Conservation (phyloP, 768 basidiomycete species). For the Mycena filopes region DNA sequence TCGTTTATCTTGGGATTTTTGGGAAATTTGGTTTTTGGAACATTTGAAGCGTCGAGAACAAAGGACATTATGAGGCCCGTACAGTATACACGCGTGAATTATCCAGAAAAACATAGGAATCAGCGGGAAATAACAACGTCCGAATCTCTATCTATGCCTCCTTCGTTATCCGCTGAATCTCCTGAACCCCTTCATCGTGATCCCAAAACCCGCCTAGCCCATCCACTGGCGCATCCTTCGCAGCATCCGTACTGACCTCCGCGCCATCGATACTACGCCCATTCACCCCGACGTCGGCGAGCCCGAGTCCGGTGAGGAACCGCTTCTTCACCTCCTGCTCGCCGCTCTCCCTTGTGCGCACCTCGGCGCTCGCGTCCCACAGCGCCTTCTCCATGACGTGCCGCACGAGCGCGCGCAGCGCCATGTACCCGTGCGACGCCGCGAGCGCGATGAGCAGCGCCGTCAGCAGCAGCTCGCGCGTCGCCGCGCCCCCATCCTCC, state of each 20-base stretch:
- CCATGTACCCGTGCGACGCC: slow-evolving; percentile 88
- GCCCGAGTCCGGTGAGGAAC: slow-evolving; percentile 47
- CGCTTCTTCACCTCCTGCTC: slow-evolving; percentile 59
- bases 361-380: slow-evolving; percentile 81
- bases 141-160: slow-evolving; percentile 50
- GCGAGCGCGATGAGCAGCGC: slow-evolving; percentile 80
- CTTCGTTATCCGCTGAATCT: slow-evolving; percentile 75
- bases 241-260: slow-evolving; percentile 31
- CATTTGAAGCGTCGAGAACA: no score
- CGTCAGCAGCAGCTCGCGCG: slow-evolving; percentile 64
- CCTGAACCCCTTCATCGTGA: slow-evolving; percentile 78
- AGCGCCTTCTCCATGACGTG: slow-evolving; percentile 79
- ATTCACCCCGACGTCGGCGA: slow-evolving; percentile 35
- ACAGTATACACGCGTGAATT: slow-evolving; percentile 14
- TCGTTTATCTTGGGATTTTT: no score
- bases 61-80: neutral
- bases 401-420: slow-evolving; percentile 69
- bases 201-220: slow-evolving; percentile 68
- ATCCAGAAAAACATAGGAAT: neutral
- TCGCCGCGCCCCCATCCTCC: slow-evolving; percentile 46
- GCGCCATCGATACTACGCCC: slow-evolving; percentile 37
- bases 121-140: neutral
- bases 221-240: slow-evolving; percentile 19
- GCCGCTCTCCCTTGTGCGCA: slow-evolving; percentile 62
- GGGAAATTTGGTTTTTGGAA: no score